Base-by-base conservation (phyloP, 139 green algal species). In the Coccomyxa sp. region DNA sequence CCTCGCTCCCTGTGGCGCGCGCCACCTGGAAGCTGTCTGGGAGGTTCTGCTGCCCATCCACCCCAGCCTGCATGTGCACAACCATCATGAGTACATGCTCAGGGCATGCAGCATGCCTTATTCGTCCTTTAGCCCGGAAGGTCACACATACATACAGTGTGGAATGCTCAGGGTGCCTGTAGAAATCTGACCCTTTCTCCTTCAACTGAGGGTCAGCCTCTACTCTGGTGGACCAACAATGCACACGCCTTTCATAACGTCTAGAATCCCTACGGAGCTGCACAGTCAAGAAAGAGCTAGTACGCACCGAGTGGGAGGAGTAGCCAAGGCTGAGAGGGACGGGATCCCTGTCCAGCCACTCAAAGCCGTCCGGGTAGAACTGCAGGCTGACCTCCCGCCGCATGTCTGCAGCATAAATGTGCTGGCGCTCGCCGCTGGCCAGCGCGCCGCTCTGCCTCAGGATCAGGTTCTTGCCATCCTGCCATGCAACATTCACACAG, bases 311-410 rank as follows among this genome's bases (percentile, higher is more conserved):
- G 50, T 64, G 78, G 27, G 78, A 79, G 38, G 79, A 79, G 55
- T 79, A 79, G 31, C 79, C 79, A 34, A 76, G 58, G 35, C 79
- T 79, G 24, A 83, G 36, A 31, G 93, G 41, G 38, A 92, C 72
- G 4, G 91, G 91, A 38, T 86, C 81, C 6, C 80, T 34, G 81
- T 93, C 90, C 39, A 73, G 83, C 83, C 87, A 94, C 73, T 93
- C 89, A 71, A 88, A 91, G 34, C 90, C 91, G n/a, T 95, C 91
- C 6, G 91, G 88, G 70, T 89, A 88, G 78, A 94, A 92, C 35
- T 84, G 91, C 50, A 95, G 76, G 70, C 68, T 77, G 9, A 92
- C 78, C 22, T 31, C 31, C n/a, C 80, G 31, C 34, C 90, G 82
- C 82, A 93, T 89, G 79, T 95, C 88, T 33, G 85, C 87, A 2